These are phyloP conservation scores for Hemisphaericaspora xylanilytica DNA, from an alignment of 1,139 yeast species.

Conservation along the genomic window DNA sequence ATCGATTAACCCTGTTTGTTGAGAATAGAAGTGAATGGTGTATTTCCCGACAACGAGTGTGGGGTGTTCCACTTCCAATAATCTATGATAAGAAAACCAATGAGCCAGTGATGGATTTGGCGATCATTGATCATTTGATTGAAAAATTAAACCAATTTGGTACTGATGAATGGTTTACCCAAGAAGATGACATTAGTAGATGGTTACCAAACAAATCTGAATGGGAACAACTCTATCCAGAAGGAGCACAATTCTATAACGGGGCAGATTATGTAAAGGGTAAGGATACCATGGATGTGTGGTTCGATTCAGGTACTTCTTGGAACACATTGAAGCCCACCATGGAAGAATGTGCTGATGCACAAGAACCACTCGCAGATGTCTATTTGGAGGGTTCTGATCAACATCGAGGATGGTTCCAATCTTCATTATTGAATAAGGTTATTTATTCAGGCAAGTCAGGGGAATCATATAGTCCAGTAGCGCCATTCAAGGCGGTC, in stretches of 20 bases:
- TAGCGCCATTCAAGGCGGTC: conserved; percentile 67
- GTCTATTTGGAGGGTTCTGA: conserved; percentile 92
- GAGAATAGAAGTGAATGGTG: conserved; percentile 92
- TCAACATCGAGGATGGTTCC: conserved; percentile 99
- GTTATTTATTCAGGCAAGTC: conserved; percentile 50
- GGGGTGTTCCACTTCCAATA: conserved; percentile 99
- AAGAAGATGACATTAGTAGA: conserved; percentile 48
- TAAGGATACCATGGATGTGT: conserved; percentile 93
- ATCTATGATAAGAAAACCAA: conserved; percentile 60
- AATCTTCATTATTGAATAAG: conserved; percentile 82
- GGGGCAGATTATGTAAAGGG: conserved; percentile 55
- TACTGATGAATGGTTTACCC: conserved; percentile 78
- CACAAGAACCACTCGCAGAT: conserved; percentile 55
- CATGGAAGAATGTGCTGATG: conserved; percentile 23
- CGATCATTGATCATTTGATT: conserved; percentile 54
- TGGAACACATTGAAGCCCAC: conserved; percentile 63
- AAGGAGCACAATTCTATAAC: conserved; percentile 11
- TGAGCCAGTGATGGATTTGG: conserved; percentile 55
- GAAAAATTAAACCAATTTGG: conserved; percentile 54
- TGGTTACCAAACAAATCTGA: conserved; percentile 63
- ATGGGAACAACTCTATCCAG: no score
- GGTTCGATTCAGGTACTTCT: conserved; percentile 97
- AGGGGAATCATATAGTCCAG: conserved; percentile 37
- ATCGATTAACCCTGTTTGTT: conserved; percentile 70
- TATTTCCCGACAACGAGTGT: conserved; percentile 90